Base-by-base conservation (phyloP, 768 basidiomycete species). In the Calocera viscosa region DNA sequence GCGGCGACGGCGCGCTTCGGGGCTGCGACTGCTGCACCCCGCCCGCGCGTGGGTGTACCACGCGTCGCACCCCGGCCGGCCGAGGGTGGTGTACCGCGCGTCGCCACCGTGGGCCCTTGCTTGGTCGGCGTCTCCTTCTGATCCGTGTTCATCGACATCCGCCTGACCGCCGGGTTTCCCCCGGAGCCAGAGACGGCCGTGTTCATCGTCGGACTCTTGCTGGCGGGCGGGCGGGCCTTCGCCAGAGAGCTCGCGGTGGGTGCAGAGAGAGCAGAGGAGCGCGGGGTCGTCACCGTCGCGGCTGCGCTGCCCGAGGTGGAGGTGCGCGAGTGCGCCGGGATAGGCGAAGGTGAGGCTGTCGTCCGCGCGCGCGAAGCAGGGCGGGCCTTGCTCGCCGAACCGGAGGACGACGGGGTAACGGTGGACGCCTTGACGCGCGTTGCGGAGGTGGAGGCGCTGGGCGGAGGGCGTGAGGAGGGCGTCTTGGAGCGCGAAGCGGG, bases 91-190 rank as follows among this genome's bases (percentile, higher is more conserved):
- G n/a, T n/a, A n/a, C n/a, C n/a, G n/a, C n/a, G n/a, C n/a, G 39
- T 40, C 10, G 39, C 19, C 39, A 10, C 39, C 10, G 39, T 10
- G 19, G 11, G 11, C 39, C 11, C 39, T 10, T 10, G 39, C 39
- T 40, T 40, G 39, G 39, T 10, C 10, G 39, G 39, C 39, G 39
- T 40, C 10, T 40, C 39, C 39, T 40, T 40, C 11, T 49, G 11
- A 26, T 24, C n/a, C n/a, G n/a, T n/a, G n/a, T n/a, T 49, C 49
- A 49, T 49, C 49, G 49, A 49, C 49, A 49, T 14, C 49, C 49
- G 12, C 14, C 14, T 14, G 8, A 24, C 24, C 24, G 49, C 24
- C 24, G 49, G 12, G 22, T 10, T 49, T 26, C 14, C 49, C 24
- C 49, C 24, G 8, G 49, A 10, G 24, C 14, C 14, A 24, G 14